These are phyloP conservation scores for Eucalyptus sp. DNA, from an alignment of 345 rosid species.

Conservation along the genomic window DNA sequence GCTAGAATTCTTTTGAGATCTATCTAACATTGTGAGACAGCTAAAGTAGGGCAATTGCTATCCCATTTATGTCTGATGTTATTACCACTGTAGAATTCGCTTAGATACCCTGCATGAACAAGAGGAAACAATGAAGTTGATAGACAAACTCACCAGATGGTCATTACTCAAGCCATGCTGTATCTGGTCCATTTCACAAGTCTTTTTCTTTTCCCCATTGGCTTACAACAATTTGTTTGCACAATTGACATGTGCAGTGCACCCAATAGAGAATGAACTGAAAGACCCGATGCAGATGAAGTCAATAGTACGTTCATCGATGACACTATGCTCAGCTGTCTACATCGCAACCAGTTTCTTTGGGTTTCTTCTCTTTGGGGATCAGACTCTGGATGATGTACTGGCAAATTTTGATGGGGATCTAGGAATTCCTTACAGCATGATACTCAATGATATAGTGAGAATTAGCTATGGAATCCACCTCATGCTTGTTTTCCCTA, in stretches of 20 bases:
- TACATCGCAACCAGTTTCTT: conserved; percentile 63
- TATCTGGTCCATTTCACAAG: not conserved
- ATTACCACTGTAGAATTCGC: not conserved
- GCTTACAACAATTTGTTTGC: not conserved
- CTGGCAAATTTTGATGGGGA: conserved; percentile 68
- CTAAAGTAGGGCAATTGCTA: not conserved
- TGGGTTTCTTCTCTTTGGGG: conserved; percentile 59
- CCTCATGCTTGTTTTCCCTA: conserved; percentile 67
- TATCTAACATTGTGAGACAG: not conserved
- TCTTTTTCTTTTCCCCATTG: not conserved
- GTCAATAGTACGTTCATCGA: conserved; percentile 41
- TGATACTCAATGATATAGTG: conserved; percentile 42
- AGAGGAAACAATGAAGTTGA: not conserved
- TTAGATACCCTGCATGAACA: not conserved
- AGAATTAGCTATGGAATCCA: conserved; percentile 58
- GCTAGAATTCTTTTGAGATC: not conserved
- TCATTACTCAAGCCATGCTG: not conserved
- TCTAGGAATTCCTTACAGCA: conserved; percentile 56
- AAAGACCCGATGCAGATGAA: conserved; percentile 46
- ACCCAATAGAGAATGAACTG: conserved; percentile 59
- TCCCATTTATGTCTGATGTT: not conserved
- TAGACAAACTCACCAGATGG: not conserved
- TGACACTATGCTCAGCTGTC: conserved; percentile 36
- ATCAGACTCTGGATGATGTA: conserved; percentile 43
- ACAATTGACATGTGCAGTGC: conserved; percentile 22